These are phyloP conservation scores for Rasamsonia emersonii DNA, from an alignment of 2,329 filamentous ascomycete genomes.

Conservation along the genomic window DNA sequence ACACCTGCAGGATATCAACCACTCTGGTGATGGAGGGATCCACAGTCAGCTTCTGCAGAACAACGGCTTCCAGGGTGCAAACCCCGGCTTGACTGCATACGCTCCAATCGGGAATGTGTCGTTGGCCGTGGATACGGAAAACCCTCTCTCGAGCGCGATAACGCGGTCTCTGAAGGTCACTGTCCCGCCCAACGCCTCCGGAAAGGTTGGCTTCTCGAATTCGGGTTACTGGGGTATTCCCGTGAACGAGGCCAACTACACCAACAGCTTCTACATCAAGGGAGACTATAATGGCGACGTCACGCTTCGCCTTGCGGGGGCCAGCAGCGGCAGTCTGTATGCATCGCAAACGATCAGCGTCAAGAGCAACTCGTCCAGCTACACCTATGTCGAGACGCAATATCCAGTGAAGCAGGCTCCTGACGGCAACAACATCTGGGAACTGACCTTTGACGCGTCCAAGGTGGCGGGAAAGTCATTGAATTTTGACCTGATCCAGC, in stretches of 20 bases:
- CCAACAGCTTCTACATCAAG: constrained; percentile 43
- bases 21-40: constrained; percentile 27
- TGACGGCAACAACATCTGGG: constrained; percentile 42
- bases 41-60: constrained; percentile 26
- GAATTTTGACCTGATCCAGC: constrained; percentile 45
- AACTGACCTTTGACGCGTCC: constrained; percentile 41
- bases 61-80: constrained; percentile 24
- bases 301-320: constrained; percentile 31
- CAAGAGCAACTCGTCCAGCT: constrained; percentile 12
- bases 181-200: constrained; percentile 17
- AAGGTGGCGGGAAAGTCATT: constrained; percentile 31
- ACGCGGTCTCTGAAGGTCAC: constrained; percentile 18
- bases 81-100: constrained; percentile 18
- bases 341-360: constrained; percentile 31
- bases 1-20: constrained; percentile 28
- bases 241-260: constrained; percentile 40
- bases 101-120: constrained; percentile 17
- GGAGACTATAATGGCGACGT: constrained; percentile 26
- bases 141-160: constrained; percentile 20
- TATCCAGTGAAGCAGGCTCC: constrained; percentile 14
- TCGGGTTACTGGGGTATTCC: constrained; percentile 46
- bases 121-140: constrained; percentile 16
- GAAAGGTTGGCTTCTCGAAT: constrained; percentile 41
- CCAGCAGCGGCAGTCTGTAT: constrained; percentile 30
- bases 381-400: constrained; percentile 23